These are phyloP conservation scores for Epichloe hybrida DNA, from an alignment of 2,329 filamentous ascomycete species.

Conservation along the genomic window DNA sequence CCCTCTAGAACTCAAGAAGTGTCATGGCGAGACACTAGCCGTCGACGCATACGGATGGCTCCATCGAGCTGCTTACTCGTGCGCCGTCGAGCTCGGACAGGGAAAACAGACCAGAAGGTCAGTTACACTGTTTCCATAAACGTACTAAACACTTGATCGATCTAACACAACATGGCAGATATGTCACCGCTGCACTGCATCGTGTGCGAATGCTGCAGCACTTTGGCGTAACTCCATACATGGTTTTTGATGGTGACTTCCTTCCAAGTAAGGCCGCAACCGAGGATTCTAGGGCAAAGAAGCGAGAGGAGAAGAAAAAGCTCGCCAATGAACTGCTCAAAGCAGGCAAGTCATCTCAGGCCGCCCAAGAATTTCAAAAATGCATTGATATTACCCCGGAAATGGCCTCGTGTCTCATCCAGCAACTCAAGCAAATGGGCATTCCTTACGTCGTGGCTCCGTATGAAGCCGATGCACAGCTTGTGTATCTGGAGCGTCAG, in stretches of 20 bases:
- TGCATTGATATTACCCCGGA: slow-evolving; percentile 89
- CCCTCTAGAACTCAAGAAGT: slow-evolving; percentile 75
- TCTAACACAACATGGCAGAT: slow-evolving; percentile 35
- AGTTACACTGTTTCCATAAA: slow-evolving; percentile 14
- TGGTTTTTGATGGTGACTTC: slow-evolving; percentile 93
- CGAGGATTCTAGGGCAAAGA: slow-evolving; percentile 62
- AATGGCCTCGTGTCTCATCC: slow-evolving; percentile 86
- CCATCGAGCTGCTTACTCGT: slow-evolving; percentile 80
- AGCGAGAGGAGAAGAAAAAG: slow-evolving; percentile 63
- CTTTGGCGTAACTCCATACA: slow-evolving; percentile 85
- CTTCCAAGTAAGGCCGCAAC: slow-evolving; percentile 87
- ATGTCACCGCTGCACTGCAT: slow-evolving; percentile 79
- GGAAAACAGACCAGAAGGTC: slow-evolving; percentile 81
- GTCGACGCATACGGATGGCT: slow-evolving; percentile 98
- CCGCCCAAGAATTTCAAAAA: slow-evolving; percentile 81
- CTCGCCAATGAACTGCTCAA: slow-evolving; percentile 66
- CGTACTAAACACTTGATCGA: background rate
- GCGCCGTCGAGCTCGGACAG: slow-evolving; percentile 79
- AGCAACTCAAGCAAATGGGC: slow-evolving; percentile 69
- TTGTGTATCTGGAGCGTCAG: slow-evolving; percentile 81
- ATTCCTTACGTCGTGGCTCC: slow-evolving; percentile 88
- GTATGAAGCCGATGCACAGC: slow-evolving; percentile 94
- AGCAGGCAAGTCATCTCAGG: slow-evolving; percentile 68
- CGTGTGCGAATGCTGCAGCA: slow-evolving; percentile 88
- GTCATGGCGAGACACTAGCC: slow-evolving; percentile 75